Evolutionary conservation across 139 green algal genomes (phyloP), one percentile per base, ranked within the genome.

Genomic region (Chlorella sp.): DNA sequence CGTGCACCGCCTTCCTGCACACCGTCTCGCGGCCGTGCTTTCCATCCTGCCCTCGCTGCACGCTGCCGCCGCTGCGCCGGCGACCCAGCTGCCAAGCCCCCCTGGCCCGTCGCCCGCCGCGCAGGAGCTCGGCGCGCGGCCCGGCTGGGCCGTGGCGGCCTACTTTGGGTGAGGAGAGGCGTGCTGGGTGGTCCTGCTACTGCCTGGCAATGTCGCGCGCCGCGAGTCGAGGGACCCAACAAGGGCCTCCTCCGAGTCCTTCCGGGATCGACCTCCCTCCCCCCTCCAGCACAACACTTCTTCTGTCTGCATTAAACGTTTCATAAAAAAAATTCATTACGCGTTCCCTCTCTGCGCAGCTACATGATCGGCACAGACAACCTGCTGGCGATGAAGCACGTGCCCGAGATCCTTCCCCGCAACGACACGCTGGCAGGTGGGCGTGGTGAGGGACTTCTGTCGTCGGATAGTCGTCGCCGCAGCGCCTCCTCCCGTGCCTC

Each of bases 351-450:
- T 64, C 59, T 45, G 17, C 27, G 31, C 51, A 31, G 50, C 36
- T 85, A 82, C 66, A 80, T 87, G 69, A 85, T 86, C 62, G 83
- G 83, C 8, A 77, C 85, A 21, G 74, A 77, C 55, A 88, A 88
- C 62, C 23, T 71, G 40, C 80, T 88, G 65, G 80, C 83, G 2
- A 45, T 83, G 62, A 87, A 84, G 69, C 81, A 88, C 48, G 75
- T 84, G 50, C 75, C 76, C 23, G 83, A 93, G 40, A 80, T 95
- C 19, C 42, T 62, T 6, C 71, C 76, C 0, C 83, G 87, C 23
- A 90, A 96, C 42, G 89, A 96, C 77, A 90, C 88, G 1, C 66
- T 90, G 21, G 81, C 77, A 12, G 72, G 72, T 78, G 43, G 6
- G 71, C 8, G 40, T 2, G 43, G 87, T 80, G 2, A 82, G 88